These are phyloP conservation scores for Leccinum variicolor DNA, from an alignment of 768 basidiomycete genomes.

Conservation along the genomic window DNA sequence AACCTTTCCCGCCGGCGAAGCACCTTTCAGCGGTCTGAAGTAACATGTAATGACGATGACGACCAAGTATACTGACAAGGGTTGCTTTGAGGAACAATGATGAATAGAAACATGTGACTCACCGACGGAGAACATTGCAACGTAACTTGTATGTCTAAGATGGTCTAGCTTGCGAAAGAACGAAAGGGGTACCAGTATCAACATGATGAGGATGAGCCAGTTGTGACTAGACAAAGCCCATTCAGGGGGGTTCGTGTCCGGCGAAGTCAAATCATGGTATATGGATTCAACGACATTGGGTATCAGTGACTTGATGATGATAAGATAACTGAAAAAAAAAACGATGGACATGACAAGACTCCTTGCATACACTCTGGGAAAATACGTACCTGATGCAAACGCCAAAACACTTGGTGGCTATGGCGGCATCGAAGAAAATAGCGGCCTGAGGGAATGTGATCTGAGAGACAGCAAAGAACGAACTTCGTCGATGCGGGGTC, in stretches of 20 bases:
- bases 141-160: constrained; percentile 85
- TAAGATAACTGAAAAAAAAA: constrained; percentile 60
- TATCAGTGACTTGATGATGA: constrained; percentile 91
- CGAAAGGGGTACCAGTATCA: constrained; percentile 72
- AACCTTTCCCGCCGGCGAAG: constrained; percentile 62
- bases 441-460: constrained; percentile 88
- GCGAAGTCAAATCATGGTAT: constrained; percentile 72
- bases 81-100: neutral
- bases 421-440: constrained; percentile 89
- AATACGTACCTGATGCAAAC: constrained; percentile 79
- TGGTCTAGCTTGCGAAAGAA: constrained; percentile 84
- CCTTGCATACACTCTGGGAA: neutral
- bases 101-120: constrained; percentile 31
- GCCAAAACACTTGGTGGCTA: constrained; percentile 95
- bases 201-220: constrained; percentile 82
- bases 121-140: constrained; percentile 90
- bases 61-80: constrained; percentile 65
- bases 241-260: constrained; percentile 59
- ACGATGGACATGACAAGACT: neutral
- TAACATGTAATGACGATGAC: constrained; percentile 79
- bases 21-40: constrained; percentile 67
- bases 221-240: constrained; percentile 76
- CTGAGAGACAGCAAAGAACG: constrained; percentile 80
- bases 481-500: constrained; percentile 69
- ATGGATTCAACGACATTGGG: constrained; percentile 85